Base-by-base conservation (phyloP, 1,139 yeast genomes). In the Candida buenavistaensis region DNA sequence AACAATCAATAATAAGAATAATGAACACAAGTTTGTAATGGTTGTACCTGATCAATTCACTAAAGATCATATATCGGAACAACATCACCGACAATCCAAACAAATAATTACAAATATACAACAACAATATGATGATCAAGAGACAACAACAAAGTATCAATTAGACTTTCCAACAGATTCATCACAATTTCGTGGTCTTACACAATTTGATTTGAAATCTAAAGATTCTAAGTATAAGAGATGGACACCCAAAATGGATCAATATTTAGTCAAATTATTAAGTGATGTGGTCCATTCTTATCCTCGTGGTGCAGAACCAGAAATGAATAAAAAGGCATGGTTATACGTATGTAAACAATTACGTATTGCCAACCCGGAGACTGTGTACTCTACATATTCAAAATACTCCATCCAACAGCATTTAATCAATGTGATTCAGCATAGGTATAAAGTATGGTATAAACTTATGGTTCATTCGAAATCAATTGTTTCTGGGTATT, bases 201-300 rank as follows among this genome's bases (percentile, higher is more conserved):
- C 54, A n/a, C 59, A 52, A 32, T 60, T 51, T 35, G 71, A 64
- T 36, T 46, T 63, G 41, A 65, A 65, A 41, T 59, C 67, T 4
- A 54, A 56, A 30, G 69, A 63, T 32, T 60, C 72, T 6, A 66
- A 66, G 39, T 66, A 66, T 46, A 56, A 62, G 32, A 39, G 72
- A 44, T 66, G 72, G 72, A 54, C 69, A 0, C 68, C 72, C 1
- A 54, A 53, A 26, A 66, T 66, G 72, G 72, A 66, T 40, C 67
- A 59, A 38, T 61, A 42, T 37, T 50, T 66, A 16, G 53, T 66
- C 29, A 60, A 57, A 35, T 44, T 66, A 14, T 47, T 66, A 10
- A 55, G 64, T 4, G 70, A 65, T 40, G 64, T 65, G 10, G 69
- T 63, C 2, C 71, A 64, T 44, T 58, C 65, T 36, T 64, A 48